Evolutionary conservation across 345 rosid species (phyloP).

Genomic region (Isatis tinctoria): DNA sequence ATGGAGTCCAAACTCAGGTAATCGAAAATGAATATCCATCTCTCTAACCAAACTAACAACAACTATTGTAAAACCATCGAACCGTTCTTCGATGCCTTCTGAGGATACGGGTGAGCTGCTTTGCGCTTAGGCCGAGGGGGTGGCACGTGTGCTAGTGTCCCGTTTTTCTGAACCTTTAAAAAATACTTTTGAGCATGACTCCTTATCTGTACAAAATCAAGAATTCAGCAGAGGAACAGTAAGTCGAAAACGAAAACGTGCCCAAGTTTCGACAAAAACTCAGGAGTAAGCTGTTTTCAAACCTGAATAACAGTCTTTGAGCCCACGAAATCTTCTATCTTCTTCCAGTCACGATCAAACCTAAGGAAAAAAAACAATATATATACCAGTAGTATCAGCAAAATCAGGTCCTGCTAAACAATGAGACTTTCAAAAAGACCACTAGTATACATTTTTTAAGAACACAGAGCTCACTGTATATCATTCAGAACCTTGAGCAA

Average conservation of each 20-base stretch:
- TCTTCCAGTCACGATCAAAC: slow-evolving; percentile 99
- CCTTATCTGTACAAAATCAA: slow-evolving; percentile 54
- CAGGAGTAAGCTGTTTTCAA: slow-evolving; percentile 7
- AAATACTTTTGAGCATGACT: slow-evolving; percentile 99
- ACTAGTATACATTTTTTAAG: neutral
- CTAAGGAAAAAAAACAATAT: slow-evolving; percentile 43
- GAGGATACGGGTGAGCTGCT: slow-evolving; percentile 95
- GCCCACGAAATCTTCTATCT: slow-evolving; percentile 96
- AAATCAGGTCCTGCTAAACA: neutral
- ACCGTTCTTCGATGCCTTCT: slow-evolving; percentile 89
- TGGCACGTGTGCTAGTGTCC: slow-evolving; percentile 86
- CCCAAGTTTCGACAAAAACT: neutral
- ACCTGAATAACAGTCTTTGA: slow-evolving; percentile 99
- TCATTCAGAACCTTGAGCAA: neutral
- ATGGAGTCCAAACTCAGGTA: slow-evolving; percentile 9
- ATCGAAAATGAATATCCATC: neutral
- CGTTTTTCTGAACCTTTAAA: slow-evolving; percentile 93
- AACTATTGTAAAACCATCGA: slow-evolving; percentile 6
- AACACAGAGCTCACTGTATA: neutral
- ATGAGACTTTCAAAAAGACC: neutral
- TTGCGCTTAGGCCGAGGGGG: slow-evolving; percentile 98
- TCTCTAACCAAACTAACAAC: neutral
- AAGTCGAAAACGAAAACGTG: neutral
- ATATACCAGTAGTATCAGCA: neutral
- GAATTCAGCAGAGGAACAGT: neutral